Percentiles rank a stretch among this genome's conserved stretches.
Evolutionary conservation across 441 rosid species (phyloP).

Genomic region (Erodium trifolium): DNA sequence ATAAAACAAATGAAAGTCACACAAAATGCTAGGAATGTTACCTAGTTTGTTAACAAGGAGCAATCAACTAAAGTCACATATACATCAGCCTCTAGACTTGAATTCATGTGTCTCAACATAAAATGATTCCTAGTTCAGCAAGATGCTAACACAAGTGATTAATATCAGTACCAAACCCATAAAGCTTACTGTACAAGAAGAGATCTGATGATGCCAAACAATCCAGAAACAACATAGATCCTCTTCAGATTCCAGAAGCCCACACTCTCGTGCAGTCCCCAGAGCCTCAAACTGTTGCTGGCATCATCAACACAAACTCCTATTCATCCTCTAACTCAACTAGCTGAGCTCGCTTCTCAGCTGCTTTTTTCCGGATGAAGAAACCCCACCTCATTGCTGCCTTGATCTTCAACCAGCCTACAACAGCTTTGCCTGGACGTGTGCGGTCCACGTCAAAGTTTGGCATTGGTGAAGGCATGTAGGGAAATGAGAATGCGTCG

Average conservation of each 20-base stretch:
- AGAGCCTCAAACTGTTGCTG: neutral
- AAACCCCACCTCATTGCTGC: slow-evolving; percentile 99
- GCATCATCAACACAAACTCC: neutral
- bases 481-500: slow-evolving; percentile 61
- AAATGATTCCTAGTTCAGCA: neutral
- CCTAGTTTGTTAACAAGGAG: no score
- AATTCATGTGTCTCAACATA: neutral
- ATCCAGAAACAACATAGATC: neutral
- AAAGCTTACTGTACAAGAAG: neutral
- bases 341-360: slow-evolving; percentile 87
- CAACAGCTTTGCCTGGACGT: slow-evolving; percentile 86
- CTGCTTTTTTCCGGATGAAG: slow-evolving; percentile 93
- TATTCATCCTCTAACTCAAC: slow-evolving; percentile 3
- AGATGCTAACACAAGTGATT: neutral
- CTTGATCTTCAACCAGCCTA: slow-evolving; percentile 96
- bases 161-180: neutral
- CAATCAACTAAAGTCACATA: no score
- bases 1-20: no score
- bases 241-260: no score
- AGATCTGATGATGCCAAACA: neutral
- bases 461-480: slow-evolving; percentile 64
- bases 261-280: neutral
- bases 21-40: no score
- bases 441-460: slow-evolving; percentile 65
- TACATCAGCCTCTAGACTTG: no score